Percentiles rank a stretch among this genome's conserved stretches.
phyloP scores from a whole-genome alignment of 441 rosid species.

The Pelargonium citronellum region DNA sequence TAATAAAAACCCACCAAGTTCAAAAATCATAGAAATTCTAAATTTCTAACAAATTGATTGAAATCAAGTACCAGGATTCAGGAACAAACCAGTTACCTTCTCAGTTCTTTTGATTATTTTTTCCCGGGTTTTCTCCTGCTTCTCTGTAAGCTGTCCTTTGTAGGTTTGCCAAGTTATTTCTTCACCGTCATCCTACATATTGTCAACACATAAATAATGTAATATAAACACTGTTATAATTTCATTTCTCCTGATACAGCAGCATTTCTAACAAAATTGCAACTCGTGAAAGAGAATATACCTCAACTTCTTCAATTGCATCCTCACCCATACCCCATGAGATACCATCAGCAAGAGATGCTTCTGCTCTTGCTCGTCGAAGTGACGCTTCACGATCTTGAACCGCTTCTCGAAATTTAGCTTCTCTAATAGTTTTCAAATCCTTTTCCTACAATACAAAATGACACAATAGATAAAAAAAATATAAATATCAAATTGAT shows the following conservation, averaged over 20 bases:
- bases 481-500: background rate
- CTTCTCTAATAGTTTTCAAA: conserved; percentile 50
- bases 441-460: conserved; percentile 56
- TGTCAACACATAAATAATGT: background rate
- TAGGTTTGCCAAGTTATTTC: conserved; percentile 95
- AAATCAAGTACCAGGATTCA: background rate
- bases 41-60: background rate
- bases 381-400: conserved; percentile 80
- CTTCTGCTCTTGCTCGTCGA: conserved; percentile 68
- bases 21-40: background rate
- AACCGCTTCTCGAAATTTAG: conserved; percentile 48
- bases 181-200: conserved; percentile 65
- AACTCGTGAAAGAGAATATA: conserved; percentile 22
- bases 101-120: conserved; percentile 77
- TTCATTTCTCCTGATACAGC: background rate
- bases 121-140: conserved; percentile 91
- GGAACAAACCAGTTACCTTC: conserved; percentile 45
- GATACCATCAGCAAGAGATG: conserved; percentile 83
- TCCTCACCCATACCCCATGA: conserved; percentile 99
- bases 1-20: background rate
- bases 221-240: background rate
- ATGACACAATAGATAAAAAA: conserved; percentile 2
- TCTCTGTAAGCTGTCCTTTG: conserved; percentile 88
- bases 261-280: conserved; percentile 5
- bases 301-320: conserved; percentile 93